A percentile compares a stretch with the other conserved stretches of the same genome.
Evolutionary conservation across 257 asterid genomes (phyloP).

Genomic region (Hygrophila difformis): DNA sequence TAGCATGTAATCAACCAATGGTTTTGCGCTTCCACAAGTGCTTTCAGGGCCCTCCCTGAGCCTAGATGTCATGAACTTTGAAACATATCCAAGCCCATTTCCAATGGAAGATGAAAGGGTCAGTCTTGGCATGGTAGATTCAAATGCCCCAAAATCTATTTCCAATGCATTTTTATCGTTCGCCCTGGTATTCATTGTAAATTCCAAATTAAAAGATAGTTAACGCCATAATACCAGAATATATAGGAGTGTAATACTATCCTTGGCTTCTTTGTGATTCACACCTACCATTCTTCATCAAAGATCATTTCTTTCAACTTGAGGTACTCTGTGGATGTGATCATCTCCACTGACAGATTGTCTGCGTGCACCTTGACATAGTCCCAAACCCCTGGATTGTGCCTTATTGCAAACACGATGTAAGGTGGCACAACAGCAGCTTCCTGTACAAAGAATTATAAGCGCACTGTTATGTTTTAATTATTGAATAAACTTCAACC

Average conservation of each 20-base stretch:
- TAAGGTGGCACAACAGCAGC: conserved; percentile 91
- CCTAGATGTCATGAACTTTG: conserved; percentile 30
- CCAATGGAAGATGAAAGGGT: conserved; percentile 75
- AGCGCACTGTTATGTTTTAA: too few species aligned
- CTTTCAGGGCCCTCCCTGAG: conserved; percentile 31
- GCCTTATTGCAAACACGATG: conserved; percentile 70
- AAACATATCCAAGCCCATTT: conserved; percentile 54
- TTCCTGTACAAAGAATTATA: too few species aligned
- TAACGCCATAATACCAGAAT: neutral
- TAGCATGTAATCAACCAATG: conserved; percentile 69
- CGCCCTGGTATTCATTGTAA: too few species aligned
- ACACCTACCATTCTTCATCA: conserved; percentile 59
- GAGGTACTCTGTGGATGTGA: conserved; percentile 65
- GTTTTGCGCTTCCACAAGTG: conserved; percentile 39
- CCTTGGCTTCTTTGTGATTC: neutral
- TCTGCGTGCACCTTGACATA: conserved; percentile 63
- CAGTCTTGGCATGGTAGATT: conserved; percentile 51
- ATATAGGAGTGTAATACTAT: neutral
- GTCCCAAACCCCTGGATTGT: conserved; percentile 93
- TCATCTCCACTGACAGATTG: conserved; percentile 78
- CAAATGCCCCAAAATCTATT: conserved; percentile 82
- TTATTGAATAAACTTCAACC: too few species aligned
- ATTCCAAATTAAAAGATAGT: too few species aligned
- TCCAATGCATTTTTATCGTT: conserved; percentile 75
- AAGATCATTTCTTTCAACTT: conserved; percentile 68